Conservation (phyloP, 495 filamentous ascomycete species). For the Pyronema omphalodes region DNA sequence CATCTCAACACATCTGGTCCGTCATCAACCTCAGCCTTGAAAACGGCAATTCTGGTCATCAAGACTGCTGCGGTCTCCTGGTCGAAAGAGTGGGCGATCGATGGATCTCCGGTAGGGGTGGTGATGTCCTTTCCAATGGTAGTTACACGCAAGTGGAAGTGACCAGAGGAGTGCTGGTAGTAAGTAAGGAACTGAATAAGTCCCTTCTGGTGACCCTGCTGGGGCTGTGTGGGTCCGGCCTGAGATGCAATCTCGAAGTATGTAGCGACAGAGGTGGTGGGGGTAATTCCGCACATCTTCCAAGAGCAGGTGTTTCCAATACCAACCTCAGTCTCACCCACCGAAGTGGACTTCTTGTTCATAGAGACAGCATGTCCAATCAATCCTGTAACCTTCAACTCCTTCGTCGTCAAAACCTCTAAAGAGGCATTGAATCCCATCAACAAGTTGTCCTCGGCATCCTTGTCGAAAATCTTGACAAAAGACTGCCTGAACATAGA, state of each 20-base stretch:
- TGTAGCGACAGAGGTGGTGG: conserved; percentile 77
- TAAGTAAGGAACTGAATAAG: conserved; percentile 99
- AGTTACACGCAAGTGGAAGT: conserved; percentile 89
- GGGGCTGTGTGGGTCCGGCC: conserved; percentile 68
- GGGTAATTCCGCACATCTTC: conserved; percentile 99
- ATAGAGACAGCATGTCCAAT: conserved; percentile 92
- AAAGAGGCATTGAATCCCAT: conserved; percentile 98
- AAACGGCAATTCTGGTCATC: conserved; percentile 96
- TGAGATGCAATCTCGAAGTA: conserved; percentile 98
- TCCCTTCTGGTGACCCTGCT: conserved; percentile 72
- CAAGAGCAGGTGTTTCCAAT: conserved; percentile 98
- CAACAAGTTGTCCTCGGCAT: conserved; percentile 76
- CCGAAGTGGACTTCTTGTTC: conserved; percentile 94
- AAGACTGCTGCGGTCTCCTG: conserved; percentile 95
- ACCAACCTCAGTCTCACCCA: conserved; percentile 95
- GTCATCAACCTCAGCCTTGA: conserved; percentile 97
- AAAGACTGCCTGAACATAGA: conserved; percentile 99
- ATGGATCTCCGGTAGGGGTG: conserved; percentile 90
- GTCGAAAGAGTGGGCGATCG: conserved; percentile 92
- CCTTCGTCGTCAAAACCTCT: conserved; percentile 93
- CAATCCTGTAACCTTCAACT: conserved; percentile 93
- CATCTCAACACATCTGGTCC: conserved; percentile 96
- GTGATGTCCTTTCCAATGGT: conserved; percentile 84
- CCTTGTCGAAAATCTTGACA: conserved; percentile 91
- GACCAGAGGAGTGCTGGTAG: conserved; percentile 91